phyloP scores from a whole-genome alignment of 2,329 filamentous ascomycete genomes.

The Ophiostoma sp. region DNA sequence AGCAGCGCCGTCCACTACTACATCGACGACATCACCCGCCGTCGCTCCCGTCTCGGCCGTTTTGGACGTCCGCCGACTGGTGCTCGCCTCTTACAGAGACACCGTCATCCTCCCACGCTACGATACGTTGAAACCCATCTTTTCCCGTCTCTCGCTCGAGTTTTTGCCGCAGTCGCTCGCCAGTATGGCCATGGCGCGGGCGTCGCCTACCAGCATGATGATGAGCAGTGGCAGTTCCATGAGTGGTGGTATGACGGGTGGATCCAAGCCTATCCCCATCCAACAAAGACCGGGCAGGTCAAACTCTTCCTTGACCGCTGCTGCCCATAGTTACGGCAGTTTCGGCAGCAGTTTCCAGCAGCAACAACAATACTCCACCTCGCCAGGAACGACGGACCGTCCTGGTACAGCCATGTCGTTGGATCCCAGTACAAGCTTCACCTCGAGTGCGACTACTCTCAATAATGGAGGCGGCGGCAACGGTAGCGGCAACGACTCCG shows the following conservation, averaged over 20 bases:
- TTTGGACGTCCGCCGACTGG: conserved; percentile 84
- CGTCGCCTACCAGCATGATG: neutral
- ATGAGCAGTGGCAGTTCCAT: neutral
- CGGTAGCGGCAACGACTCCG: conserved; percentile 46
- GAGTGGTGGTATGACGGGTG: conserved; percentile 19
- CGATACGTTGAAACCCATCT: conserved; percentile 83
- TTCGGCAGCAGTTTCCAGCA: conserved; percentile 31
- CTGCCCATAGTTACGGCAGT: conserved; percentile 26
- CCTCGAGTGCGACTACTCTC: conserved; percentile 75
- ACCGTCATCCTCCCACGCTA: conserved; percentile 85
- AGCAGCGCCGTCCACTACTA: conserved; percentile 35
- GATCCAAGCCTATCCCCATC: conserved; percentile 51
- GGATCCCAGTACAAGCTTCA: conserved; percentile 74
- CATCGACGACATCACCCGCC: conserved; percentile 2
- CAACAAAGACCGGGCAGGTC: conserved; percentile 38
- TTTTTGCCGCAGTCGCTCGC: conserved; percentile 60
- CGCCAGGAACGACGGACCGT: conserved; percentile 51
- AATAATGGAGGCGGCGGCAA: conserved; percentile 44
- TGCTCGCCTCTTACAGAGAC: conserved; percentile 85
- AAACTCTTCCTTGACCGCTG: conserved; percentile 28
- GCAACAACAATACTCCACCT: conserved; percentile 44
- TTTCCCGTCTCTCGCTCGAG: conserved; percentile 84
- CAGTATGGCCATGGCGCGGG: conserved; percentile 43
- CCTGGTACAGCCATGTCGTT: conserved; percentile 74
- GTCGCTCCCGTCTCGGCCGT: conserved; percentile 54